A percentile compares a stretch with the other conserved stretches of the same genome.
Evolutionary conservation across 2,329 filamentous ascomycete genomes (phyloP).

Genomic region (Colletotrichum musae): DNA sequence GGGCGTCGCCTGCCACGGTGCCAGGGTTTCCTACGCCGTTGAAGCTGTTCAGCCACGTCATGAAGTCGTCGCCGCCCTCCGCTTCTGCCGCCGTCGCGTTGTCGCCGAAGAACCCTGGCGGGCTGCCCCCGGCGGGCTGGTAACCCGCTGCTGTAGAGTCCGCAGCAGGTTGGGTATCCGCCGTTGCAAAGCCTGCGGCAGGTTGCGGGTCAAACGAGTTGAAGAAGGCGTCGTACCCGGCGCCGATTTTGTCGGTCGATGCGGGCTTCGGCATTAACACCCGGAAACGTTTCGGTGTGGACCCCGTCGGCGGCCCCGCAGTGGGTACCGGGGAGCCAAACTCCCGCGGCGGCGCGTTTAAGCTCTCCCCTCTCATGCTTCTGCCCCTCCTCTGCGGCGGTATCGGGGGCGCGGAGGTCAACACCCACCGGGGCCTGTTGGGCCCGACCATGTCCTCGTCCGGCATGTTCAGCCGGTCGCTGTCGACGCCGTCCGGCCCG

Average conservation of each 20-base stretch:
- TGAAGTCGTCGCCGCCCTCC: constrained; percentile 12
- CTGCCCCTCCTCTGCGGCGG: constrained; percentile 9
- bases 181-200: neutral
- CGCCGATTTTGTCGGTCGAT: neutral
- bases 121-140: too few species aligned
- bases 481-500: constrained; percentile 48
- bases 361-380: neutral
- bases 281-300: too few species aligned
- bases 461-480: constrained; percentile 26
- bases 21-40: neutral
- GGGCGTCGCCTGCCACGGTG: neutral
- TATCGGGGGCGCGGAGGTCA: constrained; percentile 38
- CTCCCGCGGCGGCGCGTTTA: neutral
- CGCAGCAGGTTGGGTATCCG: neutral
- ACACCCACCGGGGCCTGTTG: constrained; percentile 18
- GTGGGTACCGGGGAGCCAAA: neutral
- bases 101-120: constrained; percentile 10
- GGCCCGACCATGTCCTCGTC: constrained; percentile 31
- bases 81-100: constrained; percentile 22
- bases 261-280: too few species aligned
- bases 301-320: too few species aligned
- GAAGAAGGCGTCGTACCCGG: constrained; percentile 1
- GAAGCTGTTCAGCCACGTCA: constrained; percentile 22
- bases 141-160: neutral
- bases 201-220: neutral